Conservation (phyloP, 2,329 filamentous ascomycete genomes). For the Graphilbum ipis-grandicollis region DNA sequence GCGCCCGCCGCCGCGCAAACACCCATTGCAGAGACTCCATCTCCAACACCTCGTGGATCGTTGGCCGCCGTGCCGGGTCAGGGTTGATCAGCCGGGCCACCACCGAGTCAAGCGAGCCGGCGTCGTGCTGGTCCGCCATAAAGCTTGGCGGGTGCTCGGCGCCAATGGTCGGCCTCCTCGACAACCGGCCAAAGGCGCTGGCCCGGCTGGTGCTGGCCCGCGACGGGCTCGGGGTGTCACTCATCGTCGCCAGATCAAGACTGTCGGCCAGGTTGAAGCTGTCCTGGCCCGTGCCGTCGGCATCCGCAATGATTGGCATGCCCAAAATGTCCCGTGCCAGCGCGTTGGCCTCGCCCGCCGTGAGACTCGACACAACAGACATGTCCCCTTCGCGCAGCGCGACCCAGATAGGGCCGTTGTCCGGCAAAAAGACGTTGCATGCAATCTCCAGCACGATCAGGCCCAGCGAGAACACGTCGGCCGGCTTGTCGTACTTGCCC, state of each 20-base stretch:
- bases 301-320: constrained; percentile 36
- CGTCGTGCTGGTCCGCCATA: constrained; percentile 63
- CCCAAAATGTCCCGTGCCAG: constrained; percentile 61
- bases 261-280: constrained; percentile 2
- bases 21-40: constrained; percentile 69
- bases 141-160: constrained; percentile 57
- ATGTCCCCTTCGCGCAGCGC: constrained; percentile 79
- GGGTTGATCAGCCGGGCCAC: constrained; percentile 80
- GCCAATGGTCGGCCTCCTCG: constrained; percentile 27
- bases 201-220: constrained; percentile 7
- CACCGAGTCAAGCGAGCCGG: constrained; percentile 64
- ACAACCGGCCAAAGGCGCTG: constrained; percentile 24
- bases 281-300: constrained; percentile 1
- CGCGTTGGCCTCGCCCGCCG: constrained; percentile 56
- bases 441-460: constrained; percentile 91
- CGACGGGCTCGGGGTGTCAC: neutral
- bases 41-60: constrained; percentile 53
- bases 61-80: constrained; percentile 55
- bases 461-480: constrained; percentile 86
- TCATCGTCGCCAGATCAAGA: constrained; percentile 6
- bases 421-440: constrained; percentile 81
- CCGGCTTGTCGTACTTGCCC: constrained; percentile 74
- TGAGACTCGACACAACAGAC: constrained; percentile 74
- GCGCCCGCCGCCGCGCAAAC: constrained; percentile 55
- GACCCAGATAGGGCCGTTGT: constrained; percentile 84